Evolutionary conservation across 257 asterid species (phyloP), one percentile per base, ranked within the genome.

Genomic region (Solanum megistacrolobum): DNA sequence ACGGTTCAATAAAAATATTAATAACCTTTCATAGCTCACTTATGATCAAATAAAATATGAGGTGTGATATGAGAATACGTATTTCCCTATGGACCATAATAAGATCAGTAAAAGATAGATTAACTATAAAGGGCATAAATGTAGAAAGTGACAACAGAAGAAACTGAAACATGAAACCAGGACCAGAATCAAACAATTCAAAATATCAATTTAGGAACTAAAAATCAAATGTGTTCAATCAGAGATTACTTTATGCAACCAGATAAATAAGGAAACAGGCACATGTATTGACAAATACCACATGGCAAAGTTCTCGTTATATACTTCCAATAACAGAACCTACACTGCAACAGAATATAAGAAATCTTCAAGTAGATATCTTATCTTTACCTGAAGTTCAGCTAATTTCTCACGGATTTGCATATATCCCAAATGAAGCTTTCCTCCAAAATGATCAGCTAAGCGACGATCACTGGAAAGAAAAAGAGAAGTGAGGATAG

Each of bases 381-480:
- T 46, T 81, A 81, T 46, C 43, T 92, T 88, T 90, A 97, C 99
- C 98, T 93, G 96, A 88, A 97, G 98, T 86, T 97, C 99, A 86
- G 96, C 94, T 88, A 97, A 94, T 95, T 97, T 96, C 89, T 96
- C 99, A 43, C 98, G 99, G 88, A 97, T 96, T 89, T 92, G 99
- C 92, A 97, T 96, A 90, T 97, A 96, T 86, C 99, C 99, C 89
- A 96, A 90, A 92, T 97, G 99, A 90, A 97, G 99, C 94, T 97
- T 97, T 88, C 99, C 99, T 88, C 99, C 99, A 92, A 97, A 97
- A 95, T 97, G 99, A 93, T 97, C 99, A 82, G 99, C 97, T 93
- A 97, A 94, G 89, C 99, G 98, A 32, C 99, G 99, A 89, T 97
- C 99, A 92, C 99, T 97, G 99, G 87, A 92, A 93, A 43, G 66